Evolutionary conservation across 495 filamentous ascomycete genomes (phyloP).

Genomic region (Penicillium lividum): DNA sequence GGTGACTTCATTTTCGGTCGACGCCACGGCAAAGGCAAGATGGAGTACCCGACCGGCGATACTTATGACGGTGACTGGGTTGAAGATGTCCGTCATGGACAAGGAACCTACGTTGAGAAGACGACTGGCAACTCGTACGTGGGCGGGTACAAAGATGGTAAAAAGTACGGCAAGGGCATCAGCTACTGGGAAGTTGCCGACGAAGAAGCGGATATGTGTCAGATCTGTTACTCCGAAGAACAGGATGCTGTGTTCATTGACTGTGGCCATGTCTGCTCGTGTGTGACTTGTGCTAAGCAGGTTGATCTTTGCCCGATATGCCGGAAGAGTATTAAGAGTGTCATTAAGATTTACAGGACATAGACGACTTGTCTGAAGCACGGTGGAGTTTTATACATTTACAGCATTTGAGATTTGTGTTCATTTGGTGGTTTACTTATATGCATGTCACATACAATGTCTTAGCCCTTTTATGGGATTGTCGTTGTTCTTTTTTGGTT

Average conservation of each 20-base stretch:
- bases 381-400: slow-evolving; percentile 9
- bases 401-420: too few species aligned
- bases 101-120: slow-evolving; percentile 59
- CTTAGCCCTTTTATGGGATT: slow-evolving; percentile 7
- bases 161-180: slow-evolving; percentile 62
- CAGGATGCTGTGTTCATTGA: slow-evolving; percentile 64
- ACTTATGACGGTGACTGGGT: slow-evolving; percentile 62
- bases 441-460: not conserved
- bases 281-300: slow-evolving; percentile 60
- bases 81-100: slow-evolving; percentile 57
- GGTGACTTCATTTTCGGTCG: slow-evolving; percentile 55
- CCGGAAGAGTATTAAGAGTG: slow-evolving; percentile 56
- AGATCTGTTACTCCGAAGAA: slow-evolving; percentile 65
- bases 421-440: not conserved
- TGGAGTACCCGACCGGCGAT: slow-evolving; percentile 63
- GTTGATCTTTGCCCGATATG: slow-evolving; percentile 68
- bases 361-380: slow-evolving; percentile 19
- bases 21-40: slow-evolving; percentile 56
- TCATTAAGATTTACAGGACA: slow-evolving; percentile 59
- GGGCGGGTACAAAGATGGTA: slow-evolving; percentile 63
- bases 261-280: slow-evolving; percentile 67
- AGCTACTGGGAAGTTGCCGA: slow-evolving; percentile 64
- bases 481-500: slow-evolving; percentile 12
- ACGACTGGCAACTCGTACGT: slow-evolving; percentile 64
- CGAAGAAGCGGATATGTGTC: slow-evolving; percentile 61